Conservation (phyloP, 106 monocot species). For the Phalaenopsis aphrodite region DNA sequence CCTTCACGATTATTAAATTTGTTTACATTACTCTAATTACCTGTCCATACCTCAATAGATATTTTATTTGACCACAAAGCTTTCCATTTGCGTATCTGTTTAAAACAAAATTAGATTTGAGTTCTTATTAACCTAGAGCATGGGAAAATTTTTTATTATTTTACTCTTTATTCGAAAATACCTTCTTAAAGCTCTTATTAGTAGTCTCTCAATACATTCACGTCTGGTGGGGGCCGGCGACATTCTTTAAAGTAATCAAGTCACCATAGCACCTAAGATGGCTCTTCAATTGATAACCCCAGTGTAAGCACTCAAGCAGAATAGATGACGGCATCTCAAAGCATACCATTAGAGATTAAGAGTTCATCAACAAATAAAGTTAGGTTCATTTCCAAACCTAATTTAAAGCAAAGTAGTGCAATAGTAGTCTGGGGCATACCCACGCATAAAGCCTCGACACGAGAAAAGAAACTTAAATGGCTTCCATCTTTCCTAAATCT, state of each 20-base stretch:
- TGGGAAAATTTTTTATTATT: not conserved
- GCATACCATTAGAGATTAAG: no score
- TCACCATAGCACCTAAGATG: not conserved
- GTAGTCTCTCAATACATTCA: not conserved
- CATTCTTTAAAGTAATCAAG: not conserved
- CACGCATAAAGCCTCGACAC: no score
- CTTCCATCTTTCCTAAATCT: not conserved
- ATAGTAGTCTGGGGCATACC: no score
- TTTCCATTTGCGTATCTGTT: not conserved
- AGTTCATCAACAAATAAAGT: no score
- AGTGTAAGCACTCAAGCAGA: no score
- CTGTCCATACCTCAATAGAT: not conserved
- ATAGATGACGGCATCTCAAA: no score
- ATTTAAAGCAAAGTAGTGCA: not conserved
- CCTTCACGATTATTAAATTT: not conserved
- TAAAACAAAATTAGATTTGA: not conserved
- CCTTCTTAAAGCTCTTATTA: not conserved
- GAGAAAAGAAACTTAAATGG: not conserved
- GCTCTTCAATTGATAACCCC: no score
- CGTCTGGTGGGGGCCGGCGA: not conserved
- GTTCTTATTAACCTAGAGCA: not conserved
- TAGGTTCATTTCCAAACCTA: no score
- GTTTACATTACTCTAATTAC: not conserved
- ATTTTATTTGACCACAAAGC: not conserved
- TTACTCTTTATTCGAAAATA: not conserved